Conservation (phyloP, 371 early-diverging fungal genomes). For the Syncephalis plumigaleata region DNA sequence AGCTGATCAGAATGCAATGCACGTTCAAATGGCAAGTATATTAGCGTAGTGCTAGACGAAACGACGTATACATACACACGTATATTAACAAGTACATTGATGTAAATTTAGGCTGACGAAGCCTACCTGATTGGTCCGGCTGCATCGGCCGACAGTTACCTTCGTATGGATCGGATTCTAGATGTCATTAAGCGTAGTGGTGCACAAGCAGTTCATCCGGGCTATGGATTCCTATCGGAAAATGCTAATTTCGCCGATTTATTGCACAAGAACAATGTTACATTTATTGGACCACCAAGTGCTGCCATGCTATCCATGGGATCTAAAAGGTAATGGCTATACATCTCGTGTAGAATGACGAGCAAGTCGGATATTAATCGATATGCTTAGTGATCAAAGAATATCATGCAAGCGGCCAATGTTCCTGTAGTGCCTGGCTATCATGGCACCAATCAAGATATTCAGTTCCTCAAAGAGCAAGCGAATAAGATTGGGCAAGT, state of each 20-base stretch:
- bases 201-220: conserved; percentile 85
- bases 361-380: conserved; percentile 2
- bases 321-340: conserved; percentile 53
- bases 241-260: conserved; percentile 77
- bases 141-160: conserved; percentile 69
- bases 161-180: conserved; percentile 70
- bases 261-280: conserved; percentile 31
- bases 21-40: conserved; percentile 45
- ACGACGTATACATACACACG: background rate
- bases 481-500: conserved; percentile 53
- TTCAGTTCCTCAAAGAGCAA: conserved; percentile 48
- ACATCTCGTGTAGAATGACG: background rate
- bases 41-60: background rate
- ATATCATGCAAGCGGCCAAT: conserved; percentile 72
- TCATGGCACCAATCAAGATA: conserved; percentile 79
- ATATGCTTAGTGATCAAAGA: conserved; percentile 58
- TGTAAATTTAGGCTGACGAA: conserved; percentile 64
- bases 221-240: conserved; percentile 94
- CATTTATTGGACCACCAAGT: conserved; percentile 89
- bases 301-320: conserved; percentile 90
- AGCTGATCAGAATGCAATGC: conserved; percentile 70
- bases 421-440: conserved; percentile 92
- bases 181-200: conserved; percentile 64
- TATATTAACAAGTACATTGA: background rate
- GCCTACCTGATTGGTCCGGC: conserved; percentile 83